Base-by-base conservation (phyloP, 1,284 basidiomycete genomes). In the Ganoderma multipileum region DNA sequence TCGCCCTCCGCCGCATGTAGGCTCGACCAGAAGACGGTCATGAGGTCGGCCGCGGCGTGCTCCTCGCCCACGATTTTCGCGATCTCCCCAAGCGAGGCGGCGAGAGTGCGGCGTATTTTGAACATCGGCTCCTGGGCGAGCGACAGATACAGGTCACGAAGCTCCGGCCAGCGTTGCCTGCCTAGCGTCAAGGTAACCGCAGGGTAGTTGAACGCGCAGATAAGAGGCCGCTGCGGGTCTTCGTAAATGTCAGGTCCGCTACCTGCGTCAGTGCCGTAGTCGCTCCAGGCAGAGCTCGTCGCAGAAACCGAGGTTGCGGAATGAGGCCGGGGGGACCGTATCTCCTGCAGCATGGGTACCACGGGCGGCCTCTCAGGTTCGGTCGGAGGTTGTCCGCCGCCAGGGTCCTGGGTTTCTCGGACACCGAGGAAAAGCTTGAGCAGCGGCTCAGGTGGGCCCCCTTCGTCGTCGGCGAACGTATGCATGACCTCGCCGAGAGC, bases 191-290 rank as follows among this genome's bases (percentile, higher is more conserved):
- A 85, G 14, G 91, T 89, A 1, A 99, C 95, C 14, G 97, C 97
- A 23, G 97, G 97, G 76, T 95, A 92, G 80, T 98, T 99, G 85
- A 97, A 99, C 9, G 95, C 95, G 73, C 95, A 94, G 38, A 98
- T 92, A 20, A 97, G 83, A 12, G 95, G 90, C 54, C 96, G 90
- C 66, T 94, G 90, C 0, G 90, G 87, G 71, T 90, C 87, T 33
- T 81, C 78, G 61, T 78, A 79, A 28, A 79, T 77, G 64, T 79
- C 78, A 8, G 65, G 55, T 0, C 73, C 74, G 41, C 61, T 30
- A 14, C 64, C 62, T 9, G 66, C 64, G 44, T 71, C 71, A n/a
- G 76, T 72, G 7, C 73, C 72, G 64, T 74, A 75, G 54, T 78
- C 75, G 70, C 74, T 75, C 73, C 72, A 76, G 28, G 72, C 66